Base-by-base conservation (phyloP, 192 early-diverging fungal genomes). In the Backusella sp. region DNA sequence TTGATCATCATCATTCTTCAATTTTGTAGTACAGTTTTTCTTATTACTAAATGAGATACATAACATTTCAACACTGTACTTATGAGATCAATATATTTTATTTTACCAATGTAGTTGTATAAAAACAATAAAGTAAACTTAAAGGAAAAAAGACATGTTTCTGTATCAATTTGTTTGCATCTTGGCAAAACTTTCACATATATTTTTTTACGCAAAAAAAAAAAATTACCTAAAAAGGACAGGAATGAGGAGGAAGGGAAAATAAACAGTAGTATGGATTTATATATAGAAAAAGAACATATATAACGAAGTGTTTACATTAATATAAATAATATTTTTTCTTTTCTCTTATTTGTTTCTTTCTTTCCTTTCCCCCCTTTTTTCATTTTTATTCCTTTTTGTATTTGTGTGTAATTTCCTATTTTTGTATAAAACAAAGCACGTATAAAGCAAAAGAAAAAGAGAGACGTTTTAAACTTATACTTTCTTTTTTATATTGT, bases 381-480 rank as follows among this genome's bases (percentile, higher is more conserved):
- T 59, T 59, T 59, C 53, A 59, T 23, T 59, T 59, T 59, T 59
- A 59, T 59, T 59, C 5, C 53, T 59, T 59, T 53, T 59, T 59
- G 23, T 59, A 59, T 9, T 59, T 59, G 53, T 59, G 53, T 26
- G 53, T 59, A 59, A 59, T 23, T 59, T 59, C 53, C 53, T 59
- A 3, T 26, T 9, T 9, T 59, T 59, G 23, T 59, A 59, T 7
- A 59, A 28, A 26, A 28, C 23, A 14, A 28, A 11, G 23, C 26
- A 62, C 8, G 3, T 12, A 62, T 26, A 62, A 28, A 62, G 4
- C 8, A 28, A 56, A 23, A 62, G 2, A 62, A 6, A 59, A 11
- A 8, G 23, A 59, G n/a, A 59, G 8, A 23, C 53, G 8, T 11
- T 59, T 59, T 19, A 11, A 59, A 59, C 23, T 17, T 46, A 46